Percentiles rank a stretch among this genome's conserved stretches.
These are phyloP conservation scores for Lactarius tabidus DNA, from an alignment of 768 basidiomycete species.

Conservation along the genomic window DNA sequence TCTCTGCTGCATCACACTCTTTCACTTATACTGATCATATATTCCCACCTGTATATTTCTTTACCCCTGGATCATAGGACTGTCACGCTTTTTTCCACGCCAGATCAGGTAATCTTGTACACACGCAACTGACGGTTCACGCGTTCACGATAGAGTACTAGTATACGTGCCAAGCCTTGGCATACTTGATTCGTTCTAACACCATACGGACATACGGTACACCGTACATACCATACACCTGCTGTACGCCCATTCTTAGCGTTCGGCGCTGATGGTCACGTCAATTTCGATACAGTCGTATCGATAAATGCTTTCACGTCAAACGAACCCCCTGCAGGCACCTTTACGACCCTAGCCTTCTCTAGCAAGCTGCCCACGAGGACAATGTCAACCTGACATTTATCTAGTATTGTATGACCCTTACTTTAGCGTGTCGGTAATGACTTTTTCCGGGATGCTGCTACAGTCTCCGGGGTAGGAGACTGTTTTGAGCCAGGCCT, in stretches of 20 bases:
- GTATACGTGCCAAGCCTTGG: not conserved
- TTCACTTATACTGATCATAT: not conserved
- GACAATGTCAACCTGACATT: not conserved
- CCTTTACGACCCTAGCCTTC: slow-evolving; percentile 69
- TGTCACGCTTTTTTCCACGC: not conserved
- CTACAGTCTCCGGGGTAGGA: slow-evolving; percentile 65
- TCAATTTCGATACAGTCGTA: slow-evolving; percentile 11
- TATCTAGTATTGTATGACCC: slow-evolving; percentile 24
- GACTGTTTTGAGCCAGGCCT: slow-evolving; percentile 85
- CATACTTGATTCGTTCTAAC: not conserved
- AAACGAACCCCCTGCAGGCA: slow-evolving; percentile 45
- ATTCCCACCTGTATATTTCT: not conserved
- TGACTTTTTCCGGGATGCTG: slow-evolving; percentile 57
- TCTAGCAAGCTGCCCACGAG: slow-evolving; percentile 53
- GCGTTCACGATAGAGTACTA: not conserved
- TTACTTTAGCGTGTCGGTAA: slow-evolving; percentile 68
- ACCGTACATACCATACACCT: not conserved
- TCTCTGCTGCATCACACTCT: not conserved
- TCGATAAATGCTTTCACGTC: slow-evolving; percentile 23
- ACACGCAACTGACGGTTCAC: not conserved
- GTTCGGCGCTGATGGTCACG: slow-evolving; percentile 7
- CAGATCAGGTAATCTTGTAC: not conserved
- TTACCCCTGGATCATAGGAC: not conserved
- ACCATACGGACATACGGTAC: slow-evolving; percentile 1
- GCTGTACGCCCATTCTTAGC: not conserved